phyloP scores from a whole-genome alignment of 2,329 filamentous ascomycete genomes.

The Aureobasidium sp. region DNA sequence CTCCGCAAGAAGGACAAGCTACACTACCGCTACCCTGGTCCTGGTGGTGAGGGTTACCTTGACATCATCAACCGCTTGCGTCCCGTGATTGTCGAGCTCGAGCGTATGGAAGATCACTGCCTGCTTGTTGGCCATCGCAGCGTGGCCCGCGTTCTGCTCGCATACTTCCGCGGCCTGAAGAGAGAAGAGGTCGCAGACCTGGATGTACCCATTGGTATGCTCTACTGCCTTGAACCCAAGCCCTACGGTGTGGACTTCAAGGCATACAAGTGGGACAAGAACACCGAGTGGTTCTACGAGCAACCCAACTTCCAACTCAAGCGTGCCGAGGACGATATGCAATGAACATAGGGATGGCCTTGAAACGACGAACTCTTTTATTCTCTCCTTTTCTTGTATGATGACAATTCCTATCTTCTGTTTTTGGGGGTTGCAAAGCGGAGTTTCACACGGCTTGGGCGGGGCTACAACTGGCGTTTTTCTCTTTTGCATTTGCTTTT shows the following conservation, averaged over 20 bases:
- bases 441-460: neutral
- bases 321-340: conserved; percentile 42
- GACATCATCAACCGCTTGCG: conserved; percentile 94
- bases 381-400: neutral
- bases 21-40: conserved; percentile 88
- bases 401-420: neutral
- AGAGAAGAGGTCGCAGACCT: conserved; percentile 89
- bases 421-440: neutral
- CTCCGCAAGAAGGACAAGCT: conserved; percentile 81
- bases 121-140: conserved; percentile 89
- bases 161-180: conserved; percentile 91
- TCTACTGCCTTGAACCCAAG: conserved; percentile 94
- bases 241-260: conserved; percentile 97
- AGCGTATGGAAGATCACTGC: conserved; percentile 93
- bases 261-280: conserved; percentile 82
- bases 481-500: neutral
- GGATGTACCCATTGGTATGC: conserved; percentile 85
- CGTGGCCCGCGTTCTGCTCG: conserved; percentile 83
- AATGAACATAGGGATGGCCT: conserved; percentile 9
- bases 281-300: conserved; percentile 73
- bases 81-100: conserved; percentile 92
- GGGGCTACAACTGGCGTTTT: neutral
- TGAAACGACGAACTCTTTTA: neutral
- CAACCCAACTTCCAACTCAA: conserved; percentile 75
- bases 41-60: conserved; percentile 77